Evolutionary conservation across 1,139 yeast genomes (phyloP).

Genomic region (Candida dubliniensis): DNA sequence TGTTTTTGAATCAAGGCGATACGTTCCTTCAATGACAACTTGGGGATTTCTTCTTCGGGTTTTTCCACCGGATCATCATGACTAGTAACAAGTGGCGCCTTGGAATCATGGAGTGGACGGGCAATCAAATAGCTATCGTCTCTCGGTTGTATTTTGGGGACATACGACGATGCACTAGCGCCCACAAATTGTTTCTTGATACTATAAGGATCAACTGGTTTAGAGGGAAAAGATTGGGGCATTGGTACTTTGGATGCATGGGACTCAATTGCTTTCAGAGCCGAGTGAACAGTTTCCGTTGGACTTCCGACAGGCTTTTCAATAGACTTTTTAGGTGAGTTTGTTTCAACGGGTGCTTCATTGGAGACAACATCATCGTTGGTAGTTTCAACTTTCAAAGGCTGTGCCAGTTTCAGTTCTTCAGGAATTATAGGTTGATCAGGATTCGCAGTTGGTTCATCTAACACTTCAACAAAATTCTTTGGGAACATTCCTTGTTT

Average conservation of each 20-base stretch:
- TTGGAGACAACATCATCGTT: constrained; percentile 5
- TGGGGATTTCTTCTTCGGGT: constrained; percentile 57
- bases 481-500: constrained; percentile 83
- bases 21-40: constrained; percentile 81
- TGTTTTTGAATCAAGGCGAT: constrained; percentile 80
- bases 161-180: constrained; percentile 43
- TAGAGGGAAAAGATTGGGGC: constrained; percentile 31
- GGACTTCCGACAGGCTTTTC: constrained; percentile 6
- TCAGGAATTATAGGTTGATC: constrained; percentile 1
- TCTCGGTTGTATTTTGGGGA: constrained; percentile 45
- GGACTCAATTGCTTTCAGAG: neutral
- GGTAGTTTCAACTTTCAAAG: too few species aligned
- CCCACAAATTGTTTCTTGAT: constrained; percentile 46
- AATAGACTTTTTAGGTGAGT: too few species aligned
- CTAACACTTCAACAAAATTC: constrained; percentile 63
- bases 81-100: constrained; percentile 23
- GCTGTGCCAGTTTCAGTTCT: constrained; percentile 2
- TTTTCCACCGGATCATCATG: constrained; percentile 17
- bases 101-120: constrained; percentile 29
- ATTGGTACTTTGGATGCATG: constrained; percentile 14
- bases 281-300: neutral
- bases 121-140: constrained; percentile 38
- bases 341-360: too few species aligned
- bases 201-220: constrained; percentile 41
- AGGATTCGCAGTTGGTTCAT: constrained; percentile 11